Base-by-base conservation (phyloP, 768 basidiomycete genomes). In the Holtermannia corniformis region DNA sequence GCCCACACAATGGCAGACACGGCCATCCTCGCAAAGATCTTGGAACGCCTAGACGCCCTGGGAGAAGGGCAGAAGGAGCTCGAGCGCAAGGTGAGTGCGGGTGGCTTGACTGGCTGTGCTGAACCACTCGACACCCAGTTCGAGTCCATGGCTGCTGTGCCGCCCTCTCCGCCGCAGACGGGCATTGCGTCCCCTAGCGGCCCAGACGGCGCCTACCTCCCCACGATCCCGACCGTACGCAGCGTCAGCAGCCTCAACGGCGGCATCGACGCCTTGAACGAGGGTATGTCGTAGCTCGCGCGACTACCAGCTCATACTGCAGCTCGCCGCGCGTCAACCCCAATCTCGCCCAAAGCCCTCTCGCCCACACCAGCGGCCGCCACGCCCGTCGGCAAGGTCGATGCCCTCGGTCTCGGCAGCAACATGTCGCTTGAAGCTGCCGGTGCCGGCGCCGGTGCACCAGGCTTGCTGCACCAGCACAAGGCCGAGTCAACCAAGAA, bases 1-100 rank as follows among this genome's bases (percentile, higher is more conserved):
- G 14, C 24, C 4, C 19, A 12, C 23, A 50, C 23, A 37, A 50
- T 50, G 49, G 49, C 49, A 4, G 49, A 50, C 41, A 50, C 49
- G 4, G 40, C 41, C 20, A 50, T 41, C 22, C 49, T 50, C 4
- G 49, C 40, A 4, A 50, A 50, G 49, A 50, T 50, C 41, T 41
- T 50, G 10, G 49, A 50, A 24, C 10, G 49, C 13, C 22, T 50
- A 7, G 49, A 50, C 13, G 37, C 27, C 12, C 22, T 50, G 3
- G 43, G 40, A 2, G 22, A 41, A 41, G 49, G 49, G 12, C 49
- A 50, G 49, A 50, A 42, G 23, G 49, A 50, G 20, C 49, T 50
- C 23, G 49, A 50, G 41, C 21, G 42, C 41, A 50, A 50, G 41
- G 47, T 49, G 26, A 16, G 27, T 49, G n/a, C n/a, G n/a, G n/a